These are phyloP conservation scores for Diaporthe ilicicola DNA, from an alignment of 2,329 filamentous ascomycete species.

Conservation along the genomic window DNA sequence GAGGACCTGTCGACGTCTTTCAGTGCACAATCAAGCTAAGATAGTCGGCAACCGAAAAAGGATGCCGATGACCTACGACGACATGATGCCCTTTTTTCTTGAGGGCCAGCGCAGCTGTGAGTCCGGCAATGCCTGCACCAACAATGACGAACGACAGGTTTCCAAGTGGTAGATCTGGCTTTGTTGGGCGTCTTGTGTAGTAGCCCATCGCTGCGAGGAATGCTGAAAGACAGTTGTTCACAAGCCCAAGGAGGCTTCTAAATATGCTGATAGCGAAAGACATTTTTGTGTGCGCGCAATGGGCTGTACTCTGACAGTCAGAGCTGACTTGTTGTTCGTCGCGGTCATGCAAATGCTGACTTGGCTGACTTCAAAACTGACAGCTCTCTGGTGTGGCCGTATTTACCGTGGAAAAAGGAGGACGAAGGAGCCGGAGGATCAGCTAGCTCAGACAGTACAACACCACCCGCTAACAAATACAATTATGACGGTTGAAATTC, in stretches of 20 bases:
- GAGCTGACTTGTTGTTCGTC: background rate
- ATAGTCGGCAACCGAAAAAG: too few relatives aligned
- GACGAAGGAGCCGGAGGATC: too few relatives aligned
- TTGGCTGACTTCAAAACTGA: background rate
- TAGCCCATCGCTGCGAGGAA: background rate
- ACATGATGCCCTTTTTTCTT: conserved; percentile 14
- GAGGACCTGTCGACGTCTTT: background rate
- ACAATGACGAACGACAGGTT: conserved; percentile 4
- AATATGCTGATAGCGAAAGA: background rate
- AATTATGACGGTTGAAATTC: too few relatives aligned
- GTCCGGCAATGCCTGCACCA: conserved; percentile 5
- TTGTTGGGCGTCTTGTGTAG: conserved; percentile 4
- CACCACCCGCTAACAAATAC: too few relatives aligned
- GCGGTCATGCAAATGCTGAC: background rate
- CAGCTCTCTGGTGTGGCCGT: too few relatives aligned
- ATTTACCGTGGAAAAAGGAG: too few relatives aligned
- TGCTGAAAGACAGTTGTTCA: background rate
- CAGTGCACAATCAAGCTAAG: background rate
- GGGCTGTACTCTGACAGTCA: background rate
- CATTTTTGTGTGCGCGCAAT: background rate
- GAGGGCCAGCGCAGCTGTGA: background rate
- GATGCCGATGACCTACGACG: background rate
- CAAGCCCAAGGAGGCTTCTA: background rate
- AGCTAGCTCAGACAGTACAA: too few relatives aligned
- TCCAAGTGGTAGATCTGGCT: conserved; percentile 1